Conservation (phyloP, 352 stramenopile species). For the Paralagenidium karlingii region DNA sequence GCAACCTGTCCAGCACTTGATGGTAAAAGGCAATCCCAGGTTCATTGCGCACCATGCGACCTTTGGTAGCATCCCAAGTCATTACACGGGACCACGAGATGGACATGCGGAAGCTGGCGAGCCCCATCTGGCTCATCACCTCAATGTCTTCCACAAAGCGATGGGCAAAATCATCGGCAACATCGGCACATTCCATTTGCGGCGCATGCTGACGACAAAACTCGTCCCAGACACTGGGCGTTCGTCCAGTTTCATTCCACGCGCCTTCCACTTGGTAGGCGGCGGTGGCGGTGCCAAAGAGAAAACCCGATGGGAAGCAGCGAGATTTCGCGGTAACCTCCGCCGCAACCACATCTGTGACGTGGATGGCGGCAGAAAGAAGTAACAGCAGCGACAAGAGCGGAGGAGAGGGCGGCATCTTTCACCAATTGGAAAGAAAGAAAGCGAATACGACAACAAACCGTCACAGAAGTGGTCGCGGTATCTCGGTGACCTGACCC, state of each 20-base stretch:
- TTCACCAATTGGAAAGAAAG: no score
- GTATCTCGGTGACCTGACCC: no score
- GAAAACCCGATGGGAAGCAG: conserved; percentile 19
- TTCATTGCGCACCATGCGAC: conserved; percentile 29
- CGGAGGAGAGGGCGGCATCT: no score
- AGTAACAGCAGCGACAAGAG: no score
- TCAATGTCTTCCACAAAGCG: conserved; percentile 84
- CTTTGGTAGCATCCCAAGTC: conserved; percentile 25
- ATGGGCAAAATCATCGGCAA: conserved; percentile 91
- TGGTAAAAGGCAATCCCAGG: conserved; percentile 77
- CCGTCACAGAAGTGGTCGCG: no score
- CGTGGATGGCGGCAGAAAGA: no score
- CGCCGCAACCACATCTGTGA: no score
- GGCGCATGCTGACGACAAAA: conserved; percentile 61
- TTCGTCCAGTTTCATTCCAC: conserved; percentile 51
- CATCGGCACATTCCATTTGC: conserved; percentile 74
- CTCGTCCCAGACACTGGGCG: conserved; percentile 88
- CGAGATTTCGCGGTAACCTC: neutral
- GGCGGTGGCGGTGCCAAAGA: conserved; percentile 52
- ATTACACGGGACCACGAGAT: conserved; percentile 88
- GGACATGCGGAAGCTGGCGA: conserved; percentile 77
- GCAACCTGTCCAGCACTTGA: conserved; percentile 54
- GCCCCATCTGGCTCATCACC: conserved; percentile 63
- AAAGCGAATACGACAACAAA: no score
- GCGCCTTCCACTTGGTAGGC: conserved; percentile 85